These are phyloP conservation scores for Isatis tinctoria DNA, from an alignment of 345 rosid genomes.

Conservation along the genomic window DNA sequence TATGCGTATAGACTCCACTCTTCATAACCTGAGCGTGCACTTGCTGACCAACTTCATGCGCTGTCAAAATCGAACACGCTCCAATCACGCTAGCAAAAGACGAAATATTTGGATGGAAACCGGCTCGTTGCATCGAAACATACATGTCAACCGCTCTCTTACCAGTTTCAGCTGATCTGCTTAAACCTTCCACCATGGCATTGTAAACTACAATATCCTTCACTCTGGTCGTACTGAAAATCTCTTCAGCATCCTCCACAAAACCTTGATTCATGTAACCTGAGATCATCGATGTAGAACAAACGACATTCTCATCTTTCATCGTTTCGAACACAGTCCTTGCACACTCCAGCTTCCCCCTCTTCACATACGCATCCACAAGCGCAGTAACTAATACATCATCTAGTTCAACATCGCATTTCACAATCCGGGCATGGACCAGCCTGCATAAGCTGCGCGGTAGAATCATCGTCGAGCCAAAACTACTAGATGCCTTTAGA, in stretches of 20 bases:
- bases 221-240: slow-evolving; percentile 43
- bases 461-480: slow-evolving; percentile 17
- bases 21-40: slow-evolving; percentile 71
- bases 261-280: slow-evolving; percentile 74
- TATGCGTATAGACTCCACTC: slow-evolving; percentile 40
- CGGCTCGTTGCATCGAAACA: slow-evolving; percentile 56
- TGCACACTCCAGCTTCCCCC: slow-evolving; percentile 51
- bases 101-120: slow-evolving; percentile 61
- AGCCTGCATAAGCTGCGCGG: slow-evolving; percentile 42
- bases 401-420: slow-evolving; percentile 50
- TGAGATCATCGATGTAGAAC: slow-evolving; percentile 89
- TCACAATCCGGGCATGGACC: slow-evolving; percentile 60
- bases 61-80: slow-evolving; percentile 67
- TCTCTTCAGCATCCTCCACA: slow-evolving; percentile 58
- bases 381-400: slow-evolving; percentile 74
- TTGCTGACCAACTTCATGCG: slow-evolving; percentile 64
- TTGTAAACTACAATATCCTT: slow-evolving; percentile 85
- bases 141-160: slow-evolving; percentile 51
- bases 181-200: slow-evolving; percentile 94
- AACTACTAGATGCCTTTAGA: slow-evolving; percentile 60
- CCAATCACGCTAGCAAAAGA: slow-evolving; percentile 81
- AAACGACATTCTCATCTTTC: slow-evolving; percentile 57
- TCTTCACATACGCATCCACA: slow-evolving; percentile 76
- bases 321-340: slow-evolving; percentile 69
- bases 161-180: slow-evolving; percentile 54